phyloP scores from a whole-genome alignment of 352 stramenopile species.

The Phytophthora lateralis region DNA sequence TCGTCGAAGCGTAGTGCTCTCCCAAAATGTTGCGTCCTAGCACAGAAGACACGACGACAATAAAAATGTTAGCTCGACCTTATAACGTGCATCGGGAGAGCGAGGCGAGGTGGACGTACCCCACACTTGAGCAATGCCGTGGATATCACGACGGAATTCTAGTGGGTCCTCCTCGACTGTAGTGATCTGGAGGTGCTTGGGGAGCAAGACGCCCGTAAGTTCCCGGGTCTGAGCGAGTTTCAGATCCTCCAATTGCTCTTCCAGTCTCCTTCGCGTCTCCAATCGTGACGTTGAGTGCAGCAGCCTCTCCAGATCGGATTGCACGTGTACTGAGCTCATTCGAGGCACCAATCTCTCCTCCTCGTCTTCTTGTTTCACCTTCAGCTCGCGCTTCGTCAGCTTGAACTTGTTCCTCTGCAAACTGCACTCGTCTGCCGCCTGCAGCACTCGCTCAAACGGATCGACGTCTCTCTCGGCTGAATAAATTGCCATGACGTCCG shows the following conservation, averaged over 20 bases:
- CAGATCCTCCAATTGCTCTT: slow-evolving; percentile 8
- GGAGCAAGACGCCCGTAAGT: slow-evolving; percentile 5
- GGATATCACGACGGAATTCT: slow-evolving; percentile 31
- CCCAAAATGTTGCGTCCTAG: slow-evolving; percentile 35
- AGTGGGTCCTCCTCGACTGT: slow-evolving; percentile 29
- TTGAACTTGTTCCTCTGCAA: slow-evolving; percentile 11
- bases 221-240: slow-evolving; percentile 2
- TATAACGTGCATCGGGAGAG: not conserved
- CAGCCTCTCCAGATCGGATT: slow-evolving; percentile 26
- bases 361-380: slow-evolving; percentile 10
- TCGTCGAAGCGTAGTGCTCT: slow-evolving; percentile 28
- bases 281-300: slow-evolving; percentile 8
- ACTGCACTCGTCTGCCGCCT: slow-evolving; percentile 21
- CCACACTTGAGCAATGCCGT: slow-evolving; percentile 22
- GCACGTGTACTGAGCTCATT: slow-evolving; percentile 5
- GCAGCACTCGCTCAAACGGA: slow-evolving; percentile 31
- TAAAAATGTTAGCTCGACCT: not conserved
- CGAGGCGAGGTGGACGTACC: slow-evolving; percentile 12
- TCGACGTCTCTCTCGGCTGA: slow-evolving; percentile 8
- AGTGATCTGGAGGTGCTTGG: slow-evolving; percentile 24
- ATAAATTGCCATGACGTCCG: slow-evolving; percentile 12
- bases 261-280: slow-evolving; percentile 11
- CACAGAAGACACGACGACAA: not conserved
- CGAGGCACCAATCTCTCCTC: not conserved
- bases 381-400: not conserved